These are phyloP conservation scores for Carex littledalei DNA, from an alignment of 176 grass and related monocot species.

Conservation along the genomic window DNA sequence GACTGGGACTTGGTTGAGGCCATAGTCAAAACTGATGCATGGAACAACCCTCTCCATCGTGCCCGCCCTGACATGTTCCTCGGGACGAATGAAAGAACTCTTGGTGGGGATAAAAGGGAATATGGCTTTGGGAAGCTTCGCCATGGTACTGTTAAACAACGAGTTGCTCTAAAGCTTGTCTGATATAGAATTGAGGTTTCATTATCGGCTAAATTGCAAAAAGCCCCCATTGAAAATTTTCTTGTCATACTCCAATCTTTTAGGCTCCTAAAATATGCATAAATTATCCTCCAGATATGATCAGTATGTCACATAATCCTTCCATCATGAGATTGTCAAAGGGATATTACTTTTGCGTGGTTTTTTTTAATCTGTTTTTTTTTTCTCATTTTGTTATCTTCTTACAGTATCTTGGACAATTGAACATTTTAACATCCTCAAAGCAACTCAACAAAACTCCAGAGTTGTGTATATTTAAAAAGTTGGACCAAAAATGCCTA, in stretches of 20 bases:
- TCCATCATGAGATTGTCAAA: not conserved
- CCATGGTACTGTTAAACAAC: slow-evolving; percentile 28
- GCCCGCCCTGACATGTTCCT: slow-evolving; percentile 95
- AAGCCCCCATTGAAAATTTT: not conserved
- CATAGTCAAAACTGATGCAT: slow-evolving; percentile 85
- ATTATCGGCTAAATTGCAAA: not conserved
- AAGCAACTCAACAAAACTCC: not conserved
- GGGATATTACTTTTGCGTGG: not conserved
- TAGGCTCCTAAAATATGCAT: not conserved
- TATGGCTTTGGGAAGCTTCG: slow-evolving; percentile 94
- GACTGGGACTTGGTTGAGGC: slow-evolving; percentile 77
- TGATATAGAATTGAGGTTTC: not conserved
- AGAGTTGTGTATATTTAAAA: not conserved
- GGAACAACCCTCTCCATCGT: slow-evolving; percentile 92
- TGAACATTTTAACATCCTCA: not conserved
- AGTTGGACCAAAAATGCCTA: not conserved
- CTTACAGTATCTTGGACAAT: not conserved
- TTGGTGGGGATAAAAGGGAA: slow-evolving; percentile 95
- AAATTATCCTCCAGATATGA: not conserved
- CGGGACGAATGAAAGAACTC: slow-evolving; percentile 89
- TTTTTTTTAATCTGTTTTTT: not conserved
- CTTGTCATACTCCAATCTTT: not conserved
- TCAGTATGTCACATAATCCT: not conserved
- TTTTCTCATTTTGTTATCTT: not conserved
- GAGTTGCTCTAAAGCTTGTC: not conserved